Percentiles rank a stretch among this genome's conserved stretches.
These are phyloP conservation scores for Botrytis medusae DNA, from an alignment of 2,329 filamentous ascomycete species.

Conservation along the genomic window DNA sequence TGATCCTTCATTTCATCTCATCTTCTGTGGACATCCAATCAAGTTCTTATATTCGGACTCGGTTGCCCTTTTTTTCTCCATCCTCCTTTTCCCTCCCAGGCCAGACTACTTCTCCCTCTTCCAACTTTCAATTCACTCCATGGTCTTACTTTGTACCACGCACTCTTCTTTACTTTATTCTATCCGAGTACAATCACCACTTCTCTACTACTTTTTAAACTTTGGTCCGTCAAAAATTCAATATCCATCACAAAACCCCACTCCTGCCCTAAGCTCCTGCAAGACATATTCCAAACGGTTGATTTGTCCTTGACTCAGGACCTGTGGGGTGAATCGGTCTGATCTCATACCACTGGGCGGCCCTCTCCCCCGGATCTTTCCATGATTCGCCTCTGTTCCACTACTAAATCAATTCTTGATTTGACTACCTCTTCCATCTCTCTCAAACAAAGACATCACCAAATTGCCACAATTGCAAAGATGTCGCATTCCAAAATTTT, in stretches of 20 bases:
- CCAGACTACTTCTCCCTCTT: not conserved
- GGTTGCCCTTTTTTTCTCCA: not conserved
- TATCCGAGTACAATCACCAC: not conserved
- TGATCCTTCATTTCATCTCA: not conserved
- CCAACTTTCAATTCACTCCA: not conserved
- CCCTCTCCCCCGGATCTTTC: not conserved
- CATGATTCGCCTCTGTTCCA: constrained; percentile 12
- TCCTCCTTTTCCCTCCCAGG: not conserved
- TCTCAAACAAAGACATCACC: not conserved
- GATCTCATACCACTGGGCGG: not conserved
- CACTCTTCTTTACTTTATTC: not conserved
- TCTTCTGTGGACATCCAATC: not conserved
- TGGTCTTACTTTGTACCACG: not conserved
- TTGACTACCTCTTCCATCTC: not conserved
- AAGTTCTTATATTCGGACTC: not conserved
- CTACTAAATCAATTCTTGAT: constrained; percentile 5
- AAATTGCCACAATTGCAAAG: constrained; percentile 20
- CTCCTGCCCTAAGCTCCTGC: constrained; percentile 3
- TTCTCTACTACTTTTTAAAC: not conserved
- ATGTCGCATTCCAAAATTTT: constrained; percentile 53
- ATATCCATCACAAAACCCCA: not conserved
- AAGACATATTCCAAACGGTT: not conserved
- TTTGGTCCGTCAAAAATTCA: not conserved
- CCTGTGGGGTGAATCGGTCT: constrained; percentile 4
- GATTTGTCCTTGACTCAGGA: constrained; percentile 10